Conservation (phyloP, 2,329 filamentous ascomycete species). For the Teratosphaeria nubilosa region DNA sequence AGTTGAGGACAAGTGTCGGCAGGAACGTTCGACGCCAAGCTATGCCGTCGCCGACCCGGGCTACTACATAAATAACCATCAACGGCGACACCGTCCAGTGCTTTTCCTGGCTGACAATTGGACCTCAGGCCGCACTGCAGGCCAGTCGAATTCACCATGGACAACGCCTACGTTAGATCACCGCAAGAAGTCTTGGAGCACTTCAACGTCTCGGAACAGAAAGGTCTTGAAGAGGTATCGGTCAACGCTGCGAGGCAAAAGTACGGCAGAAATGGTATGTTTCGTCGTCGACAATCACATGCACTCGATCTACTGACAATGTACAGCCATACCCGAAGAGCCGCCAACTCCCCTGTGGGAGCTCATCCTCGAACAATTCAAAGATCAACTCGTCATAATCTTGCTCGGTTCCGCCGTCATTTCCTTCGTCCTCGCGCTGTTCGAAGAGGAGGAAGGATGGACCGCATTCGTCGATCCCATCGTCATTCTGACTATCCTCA, state of each 20-base stretch:
- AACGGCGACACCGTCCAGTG: neutral
- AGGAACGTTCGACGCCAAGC: neutral
- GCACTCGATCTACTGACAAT: constrained; percentile 9
- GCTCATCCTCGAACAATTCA: constrained; percentile 96
- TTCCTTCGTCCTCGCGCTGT: constrained; percentile 84
- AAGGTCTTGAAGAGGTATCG: constrained; percentile 22
- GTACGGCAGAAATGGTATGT: constrained; percentile 28
- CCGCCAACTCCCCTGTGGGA: constrained; percentile 94
- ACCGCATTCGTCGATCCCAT: constrained; percentile 93
- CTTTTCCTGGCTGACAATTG: neutral
- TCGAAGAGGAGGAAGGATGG: constrained; percentile 90
- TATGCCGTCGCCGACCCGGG: neutral
- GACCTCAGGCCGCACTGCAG: neutral
- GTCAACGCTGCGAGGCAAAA: constrained; percentile 23
- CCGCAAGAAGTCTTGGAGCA: constrained; percentile 27
- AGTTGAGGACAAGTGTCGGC: neutral
- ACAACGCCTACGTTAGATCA: constrained; percentile 26
- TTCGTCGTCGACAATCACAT: neutral
- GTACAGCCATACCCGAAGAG: constrained; percentile 66
- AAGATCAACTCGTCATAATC: constrained; percentile 95
- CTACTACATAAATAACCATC: neutral
- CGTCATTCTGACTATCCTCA: constrained; percentile 92
- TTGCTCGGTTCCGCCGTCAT: constrained; percentile 84
- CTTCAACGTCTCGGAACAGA: constrained; percentile 25
- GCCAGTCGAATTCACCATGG: constrained; percentile 18